Evolutionary conservation across 768 basidiomycete genomes (phyloP), one percentile per base, ranked within the genome.

Genomic region (Boletus rubroflammeus): DNA sequence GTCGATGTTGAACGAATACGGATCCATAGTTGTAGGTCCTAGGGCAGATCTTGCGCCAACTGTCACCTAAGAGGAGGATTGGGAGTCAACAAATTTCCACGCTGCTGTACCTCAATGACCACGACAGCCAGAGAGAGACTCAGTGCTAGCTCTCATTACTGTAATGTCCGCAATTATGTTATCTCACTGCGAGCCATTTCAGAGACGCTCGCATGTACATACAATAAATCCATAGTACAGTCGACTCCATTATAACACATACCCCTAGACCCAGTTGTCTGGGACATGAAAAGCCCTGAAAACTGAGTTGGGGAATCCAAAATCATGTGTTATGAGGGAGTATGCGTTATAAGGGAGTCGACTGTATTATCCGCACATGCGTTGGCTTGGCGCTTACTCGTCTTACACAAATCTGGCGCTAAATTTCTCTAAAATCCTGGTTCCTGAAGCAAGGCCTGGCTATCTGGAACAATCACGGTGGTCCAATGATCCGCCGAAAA

Each of bases 1-100:
- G 36, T 66, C 40, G 54, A 63, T 50, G 48, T n/a, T 50, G 57
- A 59, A 67, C 25, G 54, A 49, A 17, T 21, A 50, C 9, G 54
- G 45, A 44, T 61, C 58, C 65, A 67, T 65, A 1, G 32, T 43
- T 32, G 38, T 14, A 34, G n/a, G 26, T n/a, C n/a, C n/a, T n/a
- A 25, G 32, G 25, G 19, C 9, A 23, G 26, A 29, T 39, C 32
- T 25, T 14, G n/a, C 4, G 43, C 13, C 46, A 23, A 21, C 44
- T 25, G 39, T 3, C 8, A 38, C 3, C 43, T 11, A 25, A 28
- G 39, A 17, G 11, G 23, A 19, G 21, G 17, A n/a, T 38, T 21
- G 13, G 28, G 5, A 26, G 17, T 35, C 47, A n/a, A 25, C 29
- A 34, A 54, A 45, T 39, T 55, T 52, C 50, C 53, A 47, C 57